Base-by-base conservation (phyloP, 2,329 filamentous ascomycete genomes). In the Phoma herbarum region DNA sequence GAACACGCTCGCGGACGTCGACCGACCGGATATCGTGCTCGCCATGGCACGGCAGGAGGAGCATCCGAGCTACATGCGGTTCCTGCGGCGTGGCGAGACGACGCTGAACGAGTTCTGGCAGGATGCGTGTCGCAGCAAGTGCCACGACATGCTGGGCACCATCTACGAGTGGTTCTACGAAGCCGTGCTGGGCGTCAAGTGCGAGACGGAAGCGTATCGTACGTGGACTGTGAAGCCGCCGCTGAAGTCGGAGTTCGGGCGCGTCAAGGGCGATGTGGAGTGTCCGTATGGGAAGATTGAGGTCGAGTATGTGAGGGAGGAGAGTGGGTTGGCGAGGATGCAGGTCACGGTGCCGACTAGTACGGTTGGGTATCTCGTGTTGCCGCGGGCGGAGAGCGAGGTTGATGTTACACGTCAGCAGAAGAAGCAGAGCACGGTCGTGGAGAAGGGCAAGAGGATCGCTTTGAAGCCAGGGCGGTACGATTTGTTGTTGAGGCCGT, bases 101-200 rank as follows among this genome's bases (percentile, higher is more conserved):
- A 81, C 75, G 0, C 66, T 81, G 2, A 68, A 77, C 11, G 79
- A 81, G 60, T 81, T 81, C 49, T 81, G 78, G 79, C 78, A 80
- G 61, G 77, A 80, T 44, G 74, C 75, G 9, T 81, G 78, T 64
- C 70, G 79, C 20, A 77, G 72, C 16, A 81, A 81, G 62, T 80
- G 80, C 45, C 80, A 83, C 61, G 80, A 82, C 61, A 81, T 83
- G 79, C 71, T 82, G 7, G 80, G 80, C 0, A 81, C 78, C 0
- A 81, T 82, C 29, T 81, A 82, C 42, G 80, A 82, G 61, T 82
- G 80, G 80, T 80, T 81, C 51, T 83, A 82, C 45, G 72, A 73
- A 25, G 76, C 75, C 0, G 76, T 79, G 2, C 55, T 82, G 18
- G 80, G 79, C 0, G 61, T 81, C 2, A 77, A 73, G 59, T 71